phyloP scores from a whole-genome alignment of 768 basidiomycete species.

The Nevesoporus exiguus region DNA sequence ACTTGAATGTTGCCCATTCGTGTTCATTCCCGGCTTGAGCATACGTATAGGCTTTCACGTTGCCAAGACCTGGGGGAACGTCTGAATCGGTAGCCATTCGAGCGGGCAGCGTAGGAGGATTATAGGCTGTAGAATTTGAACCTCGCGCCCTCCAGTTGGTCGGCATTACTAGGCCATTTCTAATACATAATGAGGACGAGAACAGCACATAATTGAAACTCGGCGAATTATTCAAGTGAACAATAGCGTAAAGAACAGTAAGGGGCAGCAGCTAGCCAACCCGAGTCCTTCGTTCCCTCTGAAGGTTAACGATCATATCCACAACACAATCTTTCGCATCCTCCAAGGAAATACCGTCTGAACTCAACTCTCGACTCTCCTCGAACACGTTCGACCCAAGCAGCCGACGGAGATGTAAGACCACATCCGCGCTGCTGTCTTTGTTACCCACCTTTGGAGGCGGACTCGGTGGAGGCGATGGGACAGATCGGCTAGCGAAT shows the following conservation, averaged over 20 bases:
- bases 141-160: neutral
- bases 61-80: slow-evolving; percentile 43
- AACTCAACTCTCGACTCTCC: slow-evolving; percentile 17
- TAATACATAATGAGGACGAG: slow-evolving; percentile 15
- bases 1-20: slow-evolving; percentile 47
- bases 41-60: slow-evolving; percentile 24
- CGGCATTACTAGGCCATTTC: neutral
- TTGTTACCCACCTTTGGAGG: slow-evolving; percentile 23
- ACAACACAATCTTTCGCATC: slow-evolving; percentile 76
- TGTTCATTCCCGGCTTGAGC: slow-evolving; percentile 38
- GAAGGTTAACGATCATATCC: slow-evolving; percentile 55
- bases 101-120: neutral
- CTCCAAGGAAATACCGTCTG: slow-evolving; percentile 47
- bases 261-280: slow-evolving; percentile 4
- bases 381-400: slow-evolving; percentile 54
- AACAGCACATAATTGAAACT: neutral
- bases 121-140: neutral
- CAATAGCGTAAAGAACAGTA: neutral
- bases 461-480: slow-evolving; percentile 62
- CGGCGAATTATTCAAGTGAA: neutral
- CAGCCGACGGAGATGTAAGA: slow-evolving; percentile 47
- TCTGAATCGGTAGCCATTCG: slow-evolving; percentile 12
- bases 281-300: slow-evolving; percentile 25
- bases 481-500: slow-evolving; percentile 44
- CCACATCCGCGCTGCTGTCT: slow-evolving; percentile 30